These are phyloP conservation scores for Candida insectalens DNA, from an alignment of 805 yeast species.

Conservation along the genomic window DNA sequence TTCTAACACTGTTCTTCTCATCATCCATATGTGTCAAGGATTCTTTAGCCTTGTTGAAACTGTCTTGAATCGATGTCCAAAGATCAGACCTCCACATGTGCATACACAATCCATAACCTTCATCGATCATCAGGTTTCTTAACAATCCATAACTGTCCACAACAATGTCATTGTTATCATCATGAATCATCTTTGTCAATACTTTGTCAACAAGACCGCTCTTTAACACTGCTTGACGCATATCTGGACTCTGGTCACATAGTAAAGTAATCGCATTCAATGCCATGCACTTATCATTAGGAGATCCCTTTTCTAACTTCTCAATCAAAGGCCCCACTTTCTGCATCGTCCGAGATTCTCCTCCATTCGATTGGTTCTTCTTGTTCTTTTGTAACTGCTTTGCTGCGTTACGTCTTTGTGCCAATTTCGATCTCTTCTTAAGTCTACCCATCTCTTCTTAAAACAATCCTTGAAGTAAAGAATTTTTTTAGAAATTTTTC, in stretches of 20 bases:
- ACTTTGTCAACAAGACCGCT: conserved; percentile 61
- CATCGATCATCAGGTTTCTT: conserved; percentile 73
- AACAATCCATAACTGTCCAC: conserved; percentile 75
- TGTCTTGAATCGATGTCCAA: conserved; percentile 49
- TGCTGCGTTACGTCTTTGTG: conserved; percentile 20
- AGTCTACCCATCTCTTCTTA: conserved; percentile 57
- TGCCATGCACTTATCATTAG: conserved; percentile 73
- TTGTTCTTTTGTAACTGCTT: conserved; percentile 3
- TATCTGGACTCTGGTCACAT: conserved; percentile 39
- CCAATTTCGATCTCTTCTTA: conserved; percentile 52
- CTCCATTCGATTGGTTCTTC: conserved; percentile 1
- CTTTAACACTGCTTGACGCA: conserved; percentile 57
- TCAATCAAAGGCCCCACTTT: conserved; percentile 61
- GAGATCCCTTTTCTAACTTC: conserved; percentile 49
- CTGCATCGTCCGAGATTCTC: conserved; percentile 28
- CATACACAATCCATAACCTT: conserved; percentile 75
- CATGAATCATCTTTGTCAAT: conserved; percentile 56
- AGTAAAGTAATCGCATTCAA: conserved; percentile 62
- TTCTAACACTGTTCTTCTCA: conserved; percentile 20
- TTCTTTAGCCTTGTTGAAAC: conserved; percentile 38
- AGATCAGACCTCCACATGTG: conserved; percentile 72
- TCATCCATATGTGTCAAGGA: conserved; percentile 34
- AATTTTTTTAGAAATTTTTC: no score
- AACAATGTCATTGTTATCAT: conserved; percentile 62
- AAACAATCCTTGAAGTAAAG: no score